Base-by-base conservation (phyloP, 2,329 filamentous ascomycete genomes). In the Epichloe coenophiala region DNA sequence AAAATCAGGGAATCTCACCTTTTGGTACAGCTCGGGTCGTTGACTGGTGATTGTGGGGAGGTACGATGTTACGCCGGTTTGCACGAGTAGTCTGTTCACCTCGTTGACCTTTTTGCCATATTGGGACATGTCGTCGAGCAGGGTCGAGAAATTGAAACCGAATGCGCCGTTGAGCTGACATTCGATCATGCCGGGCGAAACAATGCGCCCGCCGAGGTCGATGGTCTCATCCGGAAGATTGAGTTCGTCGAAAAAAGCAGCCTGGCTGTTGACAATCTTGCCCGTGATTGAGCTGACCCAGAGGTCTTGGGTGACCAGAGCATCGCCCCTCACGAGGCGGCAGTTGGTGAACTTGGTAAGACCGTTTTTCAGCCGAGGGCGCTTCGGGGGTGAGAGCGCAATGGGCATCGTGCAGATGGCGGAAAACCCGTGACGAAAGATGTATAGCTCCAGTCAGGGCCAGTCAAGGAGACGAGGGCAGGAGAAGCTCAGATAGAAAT, bases 281-380 rank as follows among this genome's bases (percentile, higher is more conserved):
- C 90, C 90, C 1, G 83, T 88, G 15, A 75, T 63, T 1, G 88
- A 86, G 65, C 86, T 89, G 54, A 95, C 81, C 88, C 88, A 95
- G n/a, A 95, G 76, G 62, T 95, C 90, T 55, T 86, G 81, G 43
- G 80, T 68, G 43, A 94, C 76, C 27, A 95, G 73, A 19, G 73
- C 62, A 56, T 83, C 75, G 57, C 79, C 80, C 60, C 80, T 81
- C 53, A 91, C 73, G 27, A 95, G 71, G 47, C 84, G 81, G 64
- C 89, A 95, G 70, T 95, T 95, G 61, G 87, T 93, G 65, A 95
- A 86, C 65, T 91, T 93, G 62, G 86, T 89, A 63, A 95, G 83
- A 60, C 75, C 75, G 55, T 73, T 72, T 35, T 60, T 68, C 2
- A 21, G 6, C 42, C 15, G 31, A 45, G 67, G 66, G 47, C 57